Base-by-base conservation (phyloP, 306 rosid genomes). In the Styphnolobium japonicum region DNA sequence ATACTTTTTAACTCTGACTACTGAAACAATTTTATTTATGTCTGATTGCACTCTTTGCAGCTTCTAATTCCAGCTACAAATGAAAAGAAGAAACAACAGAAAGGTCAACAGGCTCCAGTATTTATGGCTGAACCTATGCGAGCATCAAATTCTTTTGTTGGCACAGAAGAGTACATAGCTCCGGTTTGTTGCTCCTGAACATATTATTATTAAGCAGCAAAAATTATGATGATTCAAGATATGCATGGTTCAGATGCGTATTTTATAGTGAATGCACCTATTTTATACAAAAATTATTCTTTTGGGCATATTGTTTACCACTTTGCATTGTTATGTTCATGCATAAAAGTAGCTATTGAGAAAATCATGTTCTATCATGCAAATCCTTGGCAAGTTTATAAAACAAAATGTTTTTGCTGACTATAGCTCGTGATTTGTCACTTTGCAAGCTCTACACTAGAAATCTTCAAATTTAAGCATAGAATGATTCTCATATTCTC, bases 81-180 rank as follows among this genome's bases (percentile, higher is more conserved):
- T 67, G 94, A 90, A 53, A 92, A 92, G 92, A 95, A 89, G 86
- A 90, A 66, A 78, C 80, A 81, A 15, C 80, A 82, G 10, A 90
- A 87, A 82, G 11, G 78, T 36, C 96, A 84, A 58, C 94, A 86
- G 7, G 48, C 62, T 82, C 98, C 98, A 76, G 84, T 91, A 75
- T 95, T 95, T 75, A 85, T 92, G 92, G 96, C 98, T 34, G 98
- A 95, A 85, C 98, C 98, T 3, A 91, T 88, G 94, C 80, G 97
- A 88, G 98, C 97, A 27, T 95, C 98, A 18, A 95, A 95, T 83
- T 95, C 98, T 58, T 95, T 95, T 49, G 98, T 95, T 46, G 98
- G 98, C 79, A 95, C 98, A 27, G 98, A 95, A 81, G 98, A 95
- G 87, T 95, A 95, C 90, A 95, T 95, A 21, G 98, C 98, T 65